Conservation (phyloP, 2,329 filamentous ascomycete species). For the Penicillium sp. region DNA sequence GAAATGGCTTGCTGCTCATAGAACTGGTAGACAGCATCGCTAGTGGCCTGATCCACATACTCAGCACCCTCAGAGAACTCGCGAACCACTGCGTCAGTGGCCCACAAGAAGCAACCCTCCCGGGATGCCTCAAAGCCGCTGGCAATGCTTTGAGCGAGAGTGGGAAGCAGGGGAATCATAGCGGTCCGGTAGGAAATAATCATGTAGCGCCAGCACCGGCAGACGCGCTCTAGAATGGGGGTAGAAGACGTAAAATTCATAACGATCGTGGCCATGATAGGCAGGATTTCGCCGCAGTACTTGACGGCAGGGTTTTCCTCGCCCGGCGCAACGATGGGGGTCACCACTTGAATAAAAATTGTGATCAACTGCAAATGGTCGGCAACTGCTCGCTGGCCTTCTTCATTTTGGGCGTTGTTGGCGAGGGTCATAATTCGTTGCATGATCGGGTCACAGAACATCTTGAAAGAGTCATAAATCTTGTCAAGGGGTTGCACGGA, state of each 20-base stretch:
- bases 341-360: slow-evolving; percentile 76
- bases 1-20: slow-evolving; percentile 90
- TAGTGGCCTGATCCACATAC: slow-evolving; percentile 76
- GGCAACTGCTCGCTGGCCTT: slow-evolving; percentile 83
- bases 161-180: slow-evolving; percentile 79
- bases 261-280: slow-evolving; percentile 79
- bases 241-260: slow-evolving; percentile 83
- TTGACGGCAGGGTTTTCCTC: slow-evolving; percentile 87
- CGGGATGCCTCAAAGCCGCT: slow-evolving; percentile 79
- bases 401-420: slow-evolving; percentile 77
- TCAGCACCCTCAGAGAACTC: slow-evolving; percentile 93
- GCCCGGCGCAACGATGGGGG: slow-evolving; percentile 69
- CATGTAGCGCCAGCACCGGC: slow-evolving; percentile 95
- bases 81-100: slow-evolving; percentile 87
- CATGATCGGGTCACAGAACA: slow-evolving; percentile 90
- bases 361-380: slow-evolving; percentile 92
- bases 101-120: slow-evolving; percentile 98
- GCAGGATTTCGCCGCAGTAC: slow-evolving; percentile 94
- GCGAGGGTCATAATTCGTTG: slow-evolving; percentile 82
- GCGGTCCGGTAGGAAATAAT: slow-evolving; percentile 90
- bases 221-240: slow-evolving; percentile 90
- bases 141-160: slow-evolving; percentile 84
- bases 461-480: slow-evolving; percentile 80
- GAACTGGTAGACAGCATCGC: slow-evolving; percentile 86
- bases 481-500: slow-evolving; percentile 79